Evolutionary conservation across 139 green algal genomes (phyloP).

Genomic region (Edaphochlamys debaryana): DNA sequence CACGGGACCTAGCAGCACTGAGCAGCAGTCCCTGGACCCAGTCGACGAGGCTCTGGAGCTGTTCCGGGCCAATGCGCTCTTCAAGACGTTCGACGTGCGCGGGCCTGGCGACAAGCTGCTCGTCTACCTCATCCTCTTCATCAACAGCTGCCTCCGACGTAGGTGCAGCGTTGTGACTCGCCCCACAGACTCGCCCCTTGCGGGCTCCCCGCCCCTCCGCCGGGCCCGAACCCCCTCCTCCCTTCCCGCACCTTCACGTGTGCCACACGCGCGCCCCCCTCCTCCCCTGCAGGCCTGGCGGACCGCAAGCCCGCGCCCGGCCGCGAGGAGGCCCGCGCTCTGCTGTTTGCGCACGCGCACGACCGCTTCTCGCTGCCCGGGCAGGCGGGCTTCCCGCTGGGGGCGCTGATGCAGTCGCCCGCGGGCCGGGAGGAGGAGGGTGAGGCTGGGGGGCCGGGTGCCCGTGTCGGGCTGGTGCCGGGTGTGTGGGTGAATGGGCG

Average conservation of each 20-base stretch:
- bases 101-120: conserved; percentile 69
- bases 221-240: neutral
- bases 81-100: conserved; percentile 57
- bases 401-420: conserved; percentile 50
- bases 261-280: no score
- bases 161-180: neutral
- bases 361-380: conserved; percentile 64
- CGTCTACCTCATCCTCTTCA: conserved; percentile 74
- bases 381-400: conserved; percentile 62
- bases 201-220: neutral
- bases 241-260: neutral
- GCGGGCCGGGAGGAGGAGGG: conserved; percentile 54
- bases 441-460: no score
- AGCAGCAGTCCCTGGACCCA: conserved; percentile 46
- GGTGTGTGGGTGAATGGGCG: no score
- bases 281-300: neutral
- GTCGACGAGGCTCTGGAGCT: conserved; percentile 68
- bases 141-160: conserved; percentile 67
- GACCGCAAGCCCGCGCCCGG: conserved; percentile 19
- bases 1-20: no score
- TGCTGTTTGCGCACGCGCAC: conserved; percentile 58
- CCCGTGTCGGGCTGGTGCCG: no score
- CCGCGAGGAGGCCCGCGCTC: conserved; percentile 56
- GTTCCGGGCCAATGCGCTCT: conserved; percentile 73
- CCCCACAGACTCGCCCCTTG: neutral